Evolutionary conservation across 768 basidiomycete genomes (phyloP).

Genomic region (Calocybe cyanea): DNA sequence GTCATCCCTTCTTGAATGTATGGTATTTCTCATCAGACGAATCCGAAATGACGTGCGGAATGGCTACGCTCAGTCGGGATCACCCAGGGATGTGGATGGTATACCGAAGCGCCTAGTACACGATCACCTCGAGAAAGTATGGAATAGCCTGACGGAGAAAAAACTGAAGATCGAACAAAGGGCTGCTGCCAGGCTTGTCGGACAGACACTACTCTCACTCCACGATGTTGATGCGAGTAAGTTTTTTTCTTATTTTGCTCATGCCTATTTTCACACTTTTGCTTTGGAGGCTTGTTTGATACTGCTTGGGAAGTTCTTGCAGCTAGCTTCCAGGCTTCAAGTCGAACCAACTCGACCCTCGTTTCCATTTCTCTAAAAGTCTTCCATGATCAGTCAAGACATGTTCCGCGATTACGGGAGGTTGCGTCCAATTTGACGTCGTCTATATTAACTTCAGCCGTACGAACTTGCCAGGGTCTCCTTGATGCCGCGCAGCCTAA

Average conservation of each 20-base stretch:
- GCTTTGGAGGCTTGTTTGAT: slow-evolving; percentile 40
- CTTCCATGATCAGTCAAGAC: slow-evolving; percentile 37
- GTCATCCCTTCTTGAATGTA: slow-evolving; percentile 65
- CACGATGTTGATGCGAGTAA: slow-evolving; percentile 24
- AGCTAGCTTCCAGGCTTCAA: slow-evolving; percentile 22
- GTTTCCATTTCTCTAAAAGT: slow-evolving; percentile 44
- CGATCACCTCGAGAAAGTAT: slow-evolving; percentile 43
- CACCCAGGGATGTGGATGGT: slow-evolving; percentile 1
- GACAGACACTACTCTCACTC: slow-evolving; percentile 36
- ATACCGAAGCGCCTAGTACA: slow-evolving; percentile 30
- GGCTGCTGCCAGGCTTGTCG: slow-evolving; percentile 40
- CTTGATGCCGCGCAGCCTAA: too few species aligned
- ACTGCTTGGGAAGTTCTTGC: slow-evolving; percentile 45
- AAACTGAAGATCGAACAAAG: slow-evolving; percentile 44
- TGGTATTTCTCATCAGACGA: slow-evolving; percentile 52
- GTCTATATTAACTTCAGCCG: slow-evolving; percentile 29
- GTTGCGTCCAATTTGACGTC: slow-evolving; percentile 26
- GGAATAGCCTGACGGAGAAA: slow-evolving; percentile 41
- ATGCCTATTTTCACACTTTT: background rate
- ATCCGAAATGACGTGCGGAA: slow-evolving; percentile 22
- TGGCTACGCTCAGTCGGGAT: slow-evolving; percentile 4
- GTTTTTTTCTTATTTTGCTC: slow-evolving; percentile 6
- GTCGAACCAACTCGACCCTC: slow-evolving; percentile 24
- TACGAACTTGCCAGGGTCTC: slow-evolving; percentile 16
- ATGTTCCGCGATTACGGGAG: slow-evolving; percentile 19